phyloP scores from a whole-genome alignment of 2,329 filamentous ascomycete species.

The Arthrobotrys megalospora region DNA sequence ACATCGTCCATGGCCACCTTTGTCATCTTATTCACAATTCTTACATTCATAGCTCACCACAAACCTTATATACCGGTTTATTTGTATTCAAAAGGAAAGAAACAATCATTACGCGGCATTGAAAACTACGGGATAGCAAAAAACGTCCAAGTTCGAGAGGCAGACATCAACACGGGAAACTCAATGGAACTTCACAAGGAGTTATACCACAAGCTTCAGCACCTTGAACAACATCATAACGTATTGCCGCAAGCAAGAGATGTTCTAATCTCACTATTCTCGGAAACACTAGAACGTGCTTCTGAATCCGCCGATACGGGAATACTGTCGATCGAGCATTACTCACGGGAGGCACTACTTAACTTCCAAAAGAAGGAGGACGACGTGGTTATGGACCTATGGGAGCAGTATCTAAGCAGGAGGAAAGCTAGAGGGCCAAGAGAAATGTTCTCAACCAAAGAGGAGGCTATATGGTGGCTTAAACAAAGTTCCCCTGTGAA shows the following conservation, averaged over 20 bases:
- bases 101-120: not conserved
- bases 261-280: constrained; percentile 66
- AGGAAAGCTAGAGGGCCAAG: constrained; percentile 66
- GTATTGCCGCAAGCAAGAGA: constrained; percentile 66
- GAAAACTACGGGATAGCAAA: not conserved
- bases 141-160: not conserved
- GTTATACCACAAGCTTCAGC: constrained; percentile 65
- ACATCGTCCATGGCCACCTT: constrained; percentile 16
- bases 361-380: constrained; percentile 66
- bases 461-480: constrained; percentile 68
- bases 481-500: constrained; percentile 69
- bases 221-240: constrained; percentile 67
- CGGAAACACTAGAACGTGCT: constrained; percentile 65
- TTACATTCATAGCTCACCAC: constrained; percentile 6
- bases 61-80: not conserved
- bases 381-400: constrained; percentile 65
- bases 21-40: constrained; percentile 1
- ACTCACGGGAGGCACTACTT: constrained; percentile 65
- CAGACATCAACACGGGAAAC: not conserved
- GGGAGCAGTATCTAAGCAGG: constrained; percentile 66
- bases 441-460: constrained; percentile 67
- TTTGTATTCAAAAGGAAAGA: not conserved
- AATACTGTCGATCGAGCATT: constrained; percentile 66
- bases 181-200: constrained; percentile 31
- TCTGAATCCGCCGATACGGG: constrained; percentile 62